phyloP scores from a whole-genome alignment of 352 stramenopile genomes.

The Globisporangium carolinianum region DNA sequence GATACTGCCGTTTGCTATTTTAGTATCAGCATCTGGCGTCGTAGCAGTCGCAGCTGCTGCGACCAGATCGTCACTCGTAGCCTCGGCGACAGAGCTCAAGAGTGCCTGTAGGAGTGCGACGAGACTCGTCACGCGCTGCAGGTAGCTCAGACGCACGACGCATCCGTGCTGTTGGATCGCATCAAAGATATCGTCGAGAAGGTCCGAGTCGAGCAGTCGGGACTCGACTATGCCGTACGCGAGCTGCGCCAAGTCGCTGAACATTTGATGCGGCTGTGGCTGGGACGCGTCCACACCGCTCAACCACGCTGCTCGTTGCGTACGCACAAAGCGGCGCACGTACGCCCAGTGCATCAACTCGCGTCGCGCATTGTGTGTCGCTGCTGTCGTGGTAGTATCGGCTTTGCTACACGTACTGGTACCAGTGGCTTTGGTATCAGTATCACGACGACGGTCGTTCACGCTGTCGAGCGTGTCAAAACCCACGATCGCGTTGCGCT shows the following conservation, averaged over 20 bases:
- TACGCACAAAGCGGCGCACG: slow-evolving; percentile 20
- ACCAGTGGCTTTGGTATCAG: neutral
- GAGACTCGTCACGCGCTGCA: slow-evolving; percentile 42
- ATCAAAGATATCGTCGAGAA: slow-evolving; percentile 19
- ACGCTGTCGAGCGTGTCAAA: slow-evolving; percentile 2
- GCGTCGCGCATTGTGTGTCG: too few relatives aligned
- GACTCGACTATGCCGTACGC: slow-evolving; percentile 20
- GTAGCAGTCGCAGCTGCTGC: neutral
- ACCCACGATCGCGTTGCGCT: slow-evolving; percentile 21
- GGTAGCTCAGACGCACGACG: slow-evolving; percentile 14
- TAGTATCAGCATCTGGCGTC: neutral
- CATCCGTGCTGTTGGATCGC: slow-evolving; percentile 25
- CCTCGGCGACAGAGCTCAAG: slow-evolving; percentile 7
- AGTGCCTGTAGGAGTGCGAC: slow-evolving; percentile 37
- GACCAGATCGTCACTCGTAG: slow-evolving; percentile 5
- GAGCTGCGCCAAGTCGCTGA: slow-evolving; percentile 1
- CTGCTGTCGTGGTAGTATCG: neutral
- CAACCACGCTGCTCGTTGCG: slow-evolving; percentile 8
- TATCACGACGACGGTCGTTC: too few relatives aligned
- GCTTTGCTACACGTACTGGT: too few relatives aligned
- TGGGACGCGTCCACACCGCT: neutral
- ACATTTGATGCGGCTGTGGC: neutral
- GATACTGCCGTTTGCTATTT: slow-evolving; percentile 3
- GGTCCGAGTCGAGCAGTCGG: slow-evolving; percentile 15
- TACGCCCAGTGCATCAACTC: slow-evolving; percentile 18